A percentile compares a stretch with the other conserved stretches of the same genome.
These are phyloP conservation scores for Microbotryum violaceum DNA, from an alignment of 1,284 basidiomycete species.

Conservation along the genomic window DNA sequence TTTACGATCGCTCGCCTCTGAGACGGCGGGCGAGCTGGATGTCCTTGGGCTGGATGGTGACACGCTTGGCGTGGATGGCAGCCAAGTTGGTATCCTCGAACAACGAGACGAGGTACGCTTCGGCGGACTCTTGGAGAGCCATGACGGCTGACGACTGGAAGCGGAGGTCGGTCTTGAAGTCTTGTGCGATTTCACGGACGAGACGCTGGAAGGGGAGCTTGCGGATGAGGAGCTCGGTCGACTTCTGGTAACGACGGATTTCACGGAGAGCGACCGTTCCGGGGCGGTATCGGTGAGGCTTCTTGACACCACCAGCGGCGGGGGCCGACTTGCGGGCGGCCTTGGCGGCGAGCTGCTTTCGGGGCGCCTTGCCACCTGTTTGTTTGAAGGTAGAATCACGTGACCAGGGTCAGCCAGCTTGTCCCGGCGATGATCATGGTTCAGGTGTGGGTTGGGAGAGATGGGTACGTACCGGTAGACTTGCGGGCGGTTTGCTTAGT, in stretches of 20 bases:
- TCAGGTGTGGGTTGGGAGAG: too few species aligned
- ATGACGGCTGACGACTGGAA: slow-evolving; percentile 39
- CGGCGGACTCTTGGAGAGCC: slow-evolving; percentile 44
- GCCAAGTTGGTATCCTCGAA: slow-evolving; percentile 56
- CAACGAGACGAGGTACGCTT: slow-evolving; percentile 84
- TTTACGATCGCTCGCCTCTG: slow-evolving; percentile 66
- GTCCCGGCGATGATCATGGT: too few species aligned
- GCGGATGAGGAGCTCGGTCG: slow-evolving; percentile 48
- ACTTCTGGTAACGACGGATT: slow-evolving; percentile 52
- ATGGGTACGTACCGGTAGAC: slow-evolving; percentile 42
- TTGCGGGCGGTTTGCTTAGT: slow-evolving; percentile 56
- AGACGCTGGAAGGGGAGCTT: slow-evolving; percentile 42
- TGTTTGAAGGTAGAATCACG: too few species aligned
- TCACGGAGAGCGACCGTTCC: slow-evolving; percentile 52
- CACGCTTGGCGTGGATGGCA: slow-evolving; percentile 50
- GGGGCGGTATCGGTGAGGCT: slow-evolving; percentile 54
- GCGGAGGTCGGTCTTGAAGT: slow-evolving; percentile 39
- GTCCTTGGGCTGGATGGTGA: slow-evolving; percentile 64
- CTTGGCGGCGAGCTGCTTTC: slow-evolving; percentile 51
- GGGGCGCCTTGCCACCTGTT: slow-evolving; percentile 50
- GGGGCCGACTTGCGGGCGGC: slow-evolving; percentile 48
- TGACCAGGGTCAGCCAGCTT: too few species aligned
- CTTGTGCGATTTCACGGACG: slow-evolving; percentile 38
- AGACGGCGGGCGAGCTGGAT: slow-evolving; percentile 55
- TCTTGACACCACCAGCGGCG: slow-evolving; percentile 53